These are phyloP conservation scores for Clarkia xantiana DNA, from an alignment of 345 rosid genomes.

Conservation along the genomic window DNA sequence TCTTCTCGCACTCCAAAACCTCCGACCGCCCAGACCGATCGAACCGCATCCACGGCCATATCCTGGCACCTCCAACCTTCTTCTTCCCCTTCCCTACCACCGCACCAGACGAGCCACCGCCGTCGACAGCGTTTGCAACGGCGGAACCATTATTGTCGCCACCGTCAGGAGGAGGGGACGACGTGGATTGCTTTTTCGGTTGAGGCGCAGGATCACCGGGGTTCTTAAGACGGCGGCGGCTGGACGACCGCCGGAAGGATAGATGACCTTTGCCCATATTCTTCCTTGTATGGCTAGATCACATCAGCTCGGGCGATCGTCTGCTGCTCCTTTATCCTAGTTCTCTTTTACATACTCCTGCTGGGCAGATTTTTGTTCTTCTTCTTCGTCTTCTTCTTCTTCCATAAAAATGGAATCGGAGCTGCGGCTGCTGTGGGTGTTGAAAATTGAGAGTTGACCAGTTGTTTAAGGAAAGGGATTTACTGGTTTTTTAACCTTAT, in stretches of 20 bases:
- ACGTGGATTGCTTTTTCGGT: conserved; percentile 1
- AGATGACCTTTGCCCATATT: conserved; percentile 39
- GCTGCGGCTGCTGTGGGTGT: not conserved
- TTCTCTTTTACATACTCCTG: not conserved
- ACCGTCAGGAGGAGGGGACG: conserved; percentile 6
- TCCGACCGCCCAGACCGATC: conserved; percentile 71
- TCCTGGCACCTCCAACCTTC: conserved; percentile 77
- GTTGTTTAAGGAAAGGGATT: no score
- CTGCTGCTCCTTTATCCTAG: not conserved
- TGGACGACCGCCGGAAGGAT: conserved; percentile 32
- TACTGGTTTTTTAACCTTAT: no score
- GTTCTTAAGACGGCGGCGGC: conserved; percentile 34
- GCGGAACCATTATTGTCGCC: not conserved
- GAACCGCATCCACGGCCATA: conserved; percentile 92
- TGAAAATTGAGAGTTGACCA: not conserved
- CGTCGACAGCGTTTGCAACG: conserved; percentile 11
- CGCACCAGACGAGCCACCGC: conserved; percentile 12
- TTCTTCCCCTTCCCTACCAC: conserved; percentile 50
- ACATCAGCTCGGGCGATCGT: not conserved
- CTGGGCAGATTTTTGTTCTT: not conserved
- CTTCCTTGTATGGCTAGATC: not conserved
- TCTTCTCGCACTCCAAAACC: conserved; percentile 74
- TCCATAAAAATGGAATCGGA: conserved; percentile 8
- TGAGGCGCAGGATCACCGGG: conserved; percentile 11
- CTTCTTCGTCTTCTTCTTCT: conserved; percentile 5